Evolutionary conservation across 2,329 filamentous ascomycete genomes (phyloP), one percentile per base, ranked within the genome.

Genomic region (Madurella fahalii): DNA sequence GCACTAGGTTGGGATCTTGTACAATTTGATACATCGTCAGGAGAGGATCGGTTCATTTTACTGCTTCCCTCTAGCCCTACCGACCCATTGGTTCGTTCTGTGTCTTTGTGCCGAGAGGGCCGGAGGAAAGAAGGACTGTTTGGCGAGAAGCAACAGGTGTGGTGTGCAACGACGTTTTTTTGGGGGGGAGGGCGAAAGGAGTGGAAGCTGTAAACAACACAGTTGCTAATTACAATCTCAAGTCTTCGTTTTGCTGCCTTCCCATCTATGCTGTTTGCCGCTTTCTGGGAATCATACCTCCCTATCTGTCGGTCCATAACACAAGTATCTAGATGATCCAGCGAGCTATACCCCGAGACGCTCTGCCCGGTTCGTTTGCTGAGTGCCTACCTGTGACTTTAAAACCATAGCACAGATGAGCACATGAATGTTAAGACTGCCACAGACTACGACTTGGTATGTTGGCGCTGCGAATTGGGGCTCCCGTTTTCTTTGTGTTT

Each of bases 1-100:
- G 60, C 57, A 64, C 60, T 63, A 63, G 66, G 64, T 65, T 68
- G 65, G 65, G 60, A 67, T 66, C 63, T 68, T 68, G 66, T 68
- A 68, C 66, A 68, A 62, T 68, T 65, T 65, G 64, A 65, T 64
- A 63, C 63, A 64, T 60, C 58, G 60, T 58, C 61, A 63, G 60
- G 61, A 62, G 60, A 61, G 57, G 58, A 56, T 57, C 55, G 57
- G 57, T 61, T 58, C 49, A 59, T 59, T 15, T 56, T 54, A 54
- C 56, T 63, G 57, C 56, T 61, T 63, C 58, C 54, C 53, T 55
- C 41, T n/a, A 44, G 45, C 50, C 50, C 41, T n/a, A 54, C 50
- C 44, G 49, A 47, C 34, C 46, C 32, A 40, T 52, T 59, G 53
- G 57, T 48, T 56, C 50, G 48, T 58, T 44, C 50, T 43, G 52